Evolutionary conservation across 371 early-diverging fungal species (phyloP), one percentile per base, ranked within the genome.

Genomic region (Saksenaea oblongispora): DNA sequence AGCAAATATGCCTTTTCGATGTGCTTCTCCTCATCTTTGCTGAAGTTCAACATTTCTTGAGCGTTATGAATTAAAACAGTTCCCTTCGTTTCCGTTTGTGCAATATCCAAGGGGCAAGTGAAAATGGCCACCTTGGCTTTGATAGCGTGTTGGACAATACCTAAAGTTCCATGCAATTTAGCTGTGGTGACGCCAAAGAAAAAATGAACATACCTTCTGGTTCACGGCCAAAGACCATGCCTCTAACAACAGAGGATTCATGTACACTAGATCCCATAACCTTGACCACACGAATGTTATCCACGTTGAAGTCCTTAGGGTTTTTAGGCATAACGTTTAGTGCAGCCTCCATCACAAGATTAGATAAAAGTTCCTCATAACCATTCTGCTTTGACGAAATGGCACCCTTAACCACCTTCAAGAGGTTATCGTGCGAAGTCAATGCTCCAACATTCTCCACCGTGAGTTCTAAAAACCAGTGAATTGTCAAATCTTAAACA

Each of bases 31-130:
- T 93, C 99, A 58, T 96, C 99, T 79, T 94, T 95, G 63, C 93
- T 91, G 75, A 97, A 99, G 74, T 91, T 90, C 41, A 98, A 84
- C 94, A 99, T 94, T 73, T 99, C 99, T 61, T 91, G 84, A 58
- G 99, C 99, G 72, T 93, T 98, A 69, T 95, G 92, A 71, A 99
- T 91, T 73, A 99, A 84, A 47, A 99, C 98, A 8, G 99, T 99
- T 47, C 99, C 99, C 87, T 99, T 99, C 59, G 99, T 99, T 76
- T 99, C 99, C 28, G 99, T 98, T 74, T 95, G 91, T 18, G 92
- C 83, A 63, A 97, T 91, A 71, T 98, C 99, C 61, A 99, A 82
- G 10, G 97, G 92, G 75, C 98, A 98, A 41, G 97, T 93, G 80
- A 95, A 99, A 61, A 99, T 91, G 39, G 98, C 99, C 42, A 98